A percentile compares a stretch with the other conserved stretches of the same genome.
Evolutionary conservation across 202 grass and related monocot genomes (phyloP).

Genomic region (Hordeum pubiflorum): DNA sequence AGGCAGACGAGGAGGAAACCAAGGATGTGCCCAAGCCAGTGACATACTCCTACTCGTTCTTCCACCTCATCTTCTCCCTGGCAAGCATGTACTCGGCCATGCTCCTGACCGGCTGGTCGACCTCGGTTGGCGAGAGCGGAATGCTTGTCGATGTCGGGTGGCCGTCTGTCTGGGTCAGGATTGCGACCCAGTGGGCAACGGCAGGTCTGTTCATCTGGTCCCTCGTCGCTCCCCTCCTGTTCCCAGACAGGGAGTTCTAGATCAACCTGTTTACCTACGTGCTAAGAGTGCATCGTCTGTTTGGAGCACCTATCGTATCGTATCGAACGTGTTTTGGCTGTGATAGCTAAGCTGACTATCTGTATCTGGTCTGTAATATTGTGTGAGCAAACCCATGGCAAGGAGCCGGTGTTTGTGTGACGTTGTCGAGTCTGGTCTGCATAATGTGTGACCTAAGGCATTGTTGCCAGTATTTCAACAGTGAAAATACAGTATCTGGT

Average conservation of each 20-base stretch:
- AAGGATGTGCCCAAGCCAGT: constrained; percentile 62
- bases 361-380: not conserved
- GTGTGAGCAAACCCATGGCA: constrained; percentile 20
- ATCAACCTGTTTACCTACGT: not conserved
- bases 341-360: not conserved
- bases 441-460: not conserved
- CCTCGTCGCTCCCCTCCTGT: constrained; percentile 66
- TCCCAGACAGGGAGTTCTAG: constrained; percentile 98
- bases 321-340: not conserved
- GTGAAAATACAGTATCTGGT: not conserved
- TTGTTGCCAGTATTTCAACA: constrained; percentile 18
- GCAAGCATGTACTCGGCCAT: constrained; percentile 98
- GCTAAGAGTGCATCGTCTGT: not conserved
- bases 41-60: constrained; percentile 96
- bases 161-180: constrained; percentile 93
- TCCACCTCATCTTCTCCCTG: constrained; percentile 98
- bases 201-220: constrained; percentile 90
- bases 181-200: constrained; percentile 83
- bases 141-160: constrained; percentile 92
- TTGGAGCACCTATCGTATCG: constrained; percentile 11
- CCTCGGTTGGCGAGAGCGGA: constrained; percentile 82
- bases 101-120: constrained; percentile 96
- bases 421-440: constrained; percentile 10
- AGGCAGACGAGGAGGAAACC: constrained; percentile 57
- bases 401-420: not conserved